phyloP scores from a whole-genome alignment of 768 basidiomycete species.

The Symmetrospora coprosmae region DNA sequence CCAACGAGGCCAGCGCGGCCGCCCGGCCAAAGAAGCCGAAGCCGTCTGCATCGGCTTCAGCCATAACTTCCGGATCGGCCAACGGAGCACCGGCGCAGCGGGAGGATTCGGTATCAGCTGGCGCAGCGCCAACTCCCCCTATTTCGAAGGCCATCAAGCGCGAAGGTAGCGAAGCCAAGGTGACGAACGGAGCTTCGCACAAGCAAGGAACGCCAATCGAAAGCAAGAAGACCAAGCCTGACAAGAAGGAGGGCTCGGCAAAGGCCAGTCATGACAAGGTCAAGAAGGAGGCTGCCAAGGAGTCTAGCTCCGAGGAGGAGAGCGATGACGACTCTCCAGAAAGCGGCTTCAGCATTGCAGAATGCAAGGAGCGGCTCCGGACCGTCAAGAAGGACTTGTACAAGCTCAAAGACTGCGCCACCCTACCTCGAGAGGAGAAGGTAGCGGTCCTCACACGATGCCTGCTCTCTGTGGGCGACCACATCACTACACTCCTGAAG shows the following conservation, averaged over 20 bases:
- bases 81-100: too few relatives aligned
- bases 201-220: not conserved
- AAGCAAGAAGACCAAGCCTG: not conserved
- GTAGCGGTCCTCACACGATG: slow-evolving; percentile 91
- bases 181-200: not conserved
- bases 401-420: slow-evolving; percentile 82
- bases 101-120: too few relatives aligned
- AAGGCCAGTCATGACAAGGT: not conserved
- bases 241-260: not conserved
- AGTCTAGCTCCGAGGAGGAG: slow-evolving; percentile 52
- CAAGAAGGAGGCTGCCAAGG: slow-evolving; percentile 2
- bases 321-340: slow-evolving; percentile 89
- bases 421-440: slow-evolving; percentile 89
- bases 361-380: slow-evolving; percentile 75
- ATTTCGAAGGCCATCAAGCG: too few relatives aligned
- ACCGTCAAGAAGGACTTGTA: slow-evolving; percentile 96
- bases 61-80: too few relatives aligned
- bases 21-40: slow-evolving; percentile 5
- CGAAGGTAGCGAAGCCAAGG: not conserved
- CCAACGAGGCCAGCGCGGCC: not conserved
- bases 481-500: slow-evolving; percentile 59
- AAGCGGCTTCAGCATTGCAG: too few relatives aligned
- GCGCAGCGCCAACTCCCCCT: too few relatives aligned
- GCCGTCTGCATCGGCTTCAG: not conserved
- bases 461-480: slow-evolving; percentile 76